Base-by-base conservation (phyloP, 1,284 basidiomycete species). In the Pyrrhoderma lamaoense region DNA sequence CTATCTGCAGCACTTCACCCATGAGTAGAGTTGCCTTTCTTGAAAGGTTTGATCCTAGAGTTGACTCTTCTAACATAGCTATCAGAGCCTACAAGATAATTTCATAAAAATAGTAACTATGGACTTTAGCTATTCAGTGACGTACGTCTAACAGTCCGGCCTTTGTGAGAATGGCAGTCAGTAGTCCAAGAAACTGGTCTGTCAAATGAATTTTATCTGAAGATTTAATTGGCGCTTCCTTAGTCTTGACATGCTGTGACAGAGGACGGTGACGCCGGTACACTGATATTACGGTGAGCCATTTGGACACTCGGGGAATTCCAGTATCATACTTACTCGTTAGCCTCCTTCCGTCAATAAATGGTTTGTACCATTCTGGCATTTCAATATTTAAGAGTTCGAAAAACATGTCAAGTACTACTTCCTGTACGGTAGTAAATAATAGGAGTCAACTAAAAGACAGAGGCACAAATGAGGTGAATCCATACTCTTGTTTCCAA, bases 381-480 rank as follows among this genome's bases (percentile, higher is more conserved):
- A 87, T 79, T 64, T 89, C 89, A 65, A 97, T 93, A 52, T 92
- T 89, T 49, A 99, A 74, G n/a, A 95, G 74, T 57, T 91, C 86
- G 63, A 95, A 95, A 61, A 99, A 89, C 77, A 96, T 86, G 61
- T 97, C 90, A 31, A 99, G 72, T 27, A 98, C 75, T 21, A 93
- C 80, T 70, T 95, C 92, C 92, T 95, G 62, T 2, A 11, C 47
- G 25, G 21, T 8, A 40, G 5, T 18, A 7, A 27, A 58, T 14
- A 45, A 50, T 23, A 46, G 51, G 22, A 52, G 13, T 39, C 23
- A 51, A n/a, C n/a, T n/a, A n/a, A n/a, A n/a, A n/a, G n/a, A n/a
- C n/a, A n/a, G n/a, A n/a, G n/a, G n/a, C n/a, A n/a, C n/a, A n/a
- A n/a, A n/a, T n/a, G n/a, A n/a, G n/a, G n/a, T n/a, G 42, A 36